These are phyloP conservation scores for Rhododendron henanense DNA, from an alignment of 148 eudicot species.

Conservation along the genomic window DNA sequence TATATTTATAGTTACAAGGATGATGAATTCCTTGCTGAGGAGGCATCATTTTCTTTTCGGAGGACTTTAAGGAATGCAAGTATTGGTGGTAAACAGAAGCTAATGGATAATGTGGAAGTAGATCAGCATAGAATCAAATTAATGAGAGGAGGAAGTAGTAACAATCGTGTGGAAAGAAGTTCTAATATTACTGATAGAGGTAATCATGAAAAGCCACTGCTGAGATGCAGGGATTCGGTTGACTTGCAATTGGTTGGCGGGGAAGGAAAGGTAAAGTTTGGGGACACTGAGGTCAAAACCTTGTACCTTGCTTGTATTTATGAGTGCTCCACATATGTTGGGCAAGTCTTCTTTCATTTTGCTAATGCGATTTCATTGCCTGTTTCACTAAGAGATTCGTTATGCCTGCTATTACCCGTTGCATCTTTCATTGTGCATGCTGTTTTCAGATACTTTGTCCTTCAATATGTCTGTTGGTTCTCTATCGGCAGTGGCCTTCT, in stretches of 20 bases:
- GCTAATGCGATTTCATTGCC: conserved; percentile 5
- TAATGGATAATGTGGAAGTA: conserved; percentile 11
- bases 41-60: conserved; percentile 14
- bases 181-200: conserved; percentile 15
- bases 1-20: conserved; percentile 10
- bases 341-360: conserved; percentile 14
- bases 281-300: conserved; percentile 19
- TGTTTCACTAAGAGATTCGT: background rate
- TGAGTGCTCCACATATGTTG: conserved; percentile 16
- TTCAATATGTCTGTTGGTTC: background rate
- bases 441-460: background rate
- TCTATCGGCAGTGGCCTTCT: background rate
- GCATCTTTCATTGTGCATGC: background rate
- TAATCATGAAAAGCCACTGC: conserved; percentile 11
- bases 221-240: conserved; percentile 19
- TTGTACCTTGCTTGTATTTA: conserved; percentile 20
- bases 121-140: conserved; percentile 5
- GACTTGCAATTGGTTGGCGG: conserved; percentile 24
- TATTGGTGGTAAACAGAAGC: conserved; percentile 15
- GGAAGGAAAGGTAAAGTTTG: conserved; percentile 40
- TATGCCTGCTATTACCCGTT: background rate
- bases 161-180: conserved; percentile 15
- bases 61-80: conserved; percentile 10
- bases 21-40: conserved; percentile 12
- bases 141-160: conserved; percentile 6